These are phyloP conservation scores for Boechera divaricarpa DNA, from an alignment of 345 rosid species.

Conservation along the genomic window DNA sequence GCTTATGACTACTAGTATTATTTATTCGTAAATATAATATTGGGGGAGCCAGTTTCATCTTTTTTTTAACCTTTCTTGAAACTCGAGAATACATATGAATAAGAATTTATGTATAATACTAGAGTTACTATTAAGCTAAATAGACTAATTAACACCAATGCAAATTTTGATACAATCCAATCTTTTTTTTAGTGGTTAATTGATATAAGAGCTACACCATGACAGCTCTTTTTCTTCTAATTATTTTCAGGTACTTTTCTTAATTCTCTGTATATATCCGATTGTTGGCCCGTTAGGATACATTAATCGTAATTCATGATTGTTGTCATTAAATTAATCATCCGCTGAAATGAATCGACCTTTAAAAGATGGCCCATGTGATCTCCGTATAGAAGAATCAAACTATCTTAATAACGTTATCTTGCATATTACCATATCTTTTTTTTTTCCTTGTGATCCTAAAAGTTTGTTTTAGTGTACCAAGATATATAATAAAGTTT, in stretches of 20 bases:
- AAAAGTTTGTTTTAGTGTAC: neutral
- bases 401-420: too few species aligned
- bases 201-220: neutral
- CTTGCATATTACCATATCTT: neutral
- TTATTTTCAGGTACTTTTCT: neutral
- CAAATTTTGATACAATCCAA: neutral
- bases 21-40: neutral
- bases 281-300: constrained; percentile 13
- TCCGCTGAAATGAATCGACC: neutral
- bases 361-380: constrained; percentile 12
- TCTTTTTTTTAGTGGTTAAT: neutral
- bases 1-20: neutral
- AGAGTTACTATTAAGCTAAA: neutral
- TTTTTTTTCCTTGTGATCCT: neutral
- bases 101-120: neutral
- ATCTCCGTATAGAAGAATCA: neutral
- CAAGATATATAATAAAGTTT: too few species aligned
- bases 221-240: constrained; percentile 9
- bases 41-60: neutral
- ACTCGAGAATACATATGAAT: constrained; percentile 11
- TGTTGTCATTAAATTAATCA: neutral
- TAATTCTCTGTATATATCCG: constrained; percentile 21
- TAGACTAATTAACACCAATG: neutral
- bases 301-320: constrained; percentile 1
- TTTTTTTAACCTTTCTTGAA: neutral